Base-by-base conservation (phyloP, 805 yeast species). In the Candida anglica region DNA sequence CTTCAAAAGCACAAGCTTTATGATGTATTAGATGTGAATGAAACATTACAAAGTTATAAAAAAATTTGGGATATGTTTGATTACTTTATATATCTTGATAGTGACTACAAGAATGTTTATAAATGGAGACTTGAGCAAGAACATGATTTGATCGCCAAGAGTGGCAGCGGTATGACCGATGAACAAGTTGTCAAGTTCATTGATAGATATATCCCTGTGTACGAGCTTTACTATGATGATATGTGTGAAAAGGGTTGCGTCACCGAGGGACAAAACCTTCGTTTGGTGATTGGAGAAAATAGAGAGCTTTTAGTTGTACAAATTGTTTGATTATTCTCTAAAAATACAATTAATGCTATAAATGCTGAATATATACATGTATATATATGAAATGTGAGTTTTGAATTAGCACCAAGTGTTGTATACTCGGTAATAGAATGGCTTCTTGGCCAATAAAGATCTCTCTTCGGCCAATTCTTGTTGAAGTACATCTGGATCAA, bases 181-280 rank as follows among this genome's bases (percentile, higher is more conserved):
- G 67, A 52, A 1, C 72, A 81, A 46, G 96, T 91, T 4, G 56
- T 44, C 7, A 42, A 42, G 14, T 93, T 93, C 64, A 81, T 91
- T 8, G 77, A 81, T 39, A 71, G 95, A 40, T 91, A 91, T 56
- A 82, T 85, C 87, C 95, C 95, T 1, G 75, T 82, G 23, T 91
- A 91, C 48, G 73, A 76, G 41, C 49, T 89, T 15, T 93, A 85
- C 53, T 81, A 76, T 48, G 60, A 60, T 9, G 53, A 62, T 1
- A 57, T 79, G 52, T 60, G 67, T 40, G 39, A 47, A 2, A 33
- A 46, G 4, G 73, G 71, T 5, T 28, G 43, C 19, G 19, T 13
- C 41, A 41, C 18, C 22, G 26, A 24, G 28, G 52, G 30, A 48
- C 37, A 46, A 3, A 53, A 53, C 22, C 13, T 30, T 9, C 9